Evolutionary conservation across 352 stramenopile species (phyloP).

Genomic region (Aphanomyces astaci): DNA sequence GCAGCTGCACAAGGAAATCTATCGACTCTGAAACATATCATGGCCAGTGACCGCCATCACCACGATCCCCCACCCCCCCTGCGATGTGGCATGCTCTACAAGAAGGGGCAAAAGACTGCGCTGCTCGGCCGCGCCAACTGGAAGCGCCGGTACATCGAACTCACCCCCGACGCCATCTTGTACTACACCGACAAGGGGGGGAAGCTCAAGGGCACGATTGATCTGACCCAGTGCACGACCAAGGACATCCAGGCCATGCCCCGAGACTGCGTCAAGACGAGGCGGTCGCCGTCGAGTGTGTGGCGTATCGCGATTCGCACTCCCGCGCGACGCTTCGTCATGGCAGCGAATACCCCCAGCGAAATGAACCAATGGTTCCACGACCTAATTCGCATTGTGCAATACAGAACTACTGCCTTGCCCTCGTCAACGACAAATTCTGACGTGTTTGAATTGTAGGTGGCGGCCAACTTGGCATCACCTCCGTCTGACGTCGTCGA

Average conservation of each 20-base stretch:
- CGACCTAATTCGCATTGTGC: conserved; percentile 32
- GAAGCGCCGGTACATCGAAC: conserved; percentile 73
- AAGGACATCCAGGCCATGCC: conserved; percentile 71
- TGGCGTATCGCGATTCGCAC: conserved; percentile 71
- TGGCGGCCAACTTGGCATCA: too few relatives aligned
- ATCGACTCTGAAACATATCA: too few relatives aligned
- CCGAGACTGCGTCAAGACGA: conserved; percentile 61
- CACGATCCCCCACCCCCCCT: conserved; percentile 18
- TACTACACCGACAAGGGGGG: conserved; percentile 78
- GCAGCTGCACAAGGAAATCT: too few relatives aligned
- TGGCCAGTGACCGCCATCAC: background rate
- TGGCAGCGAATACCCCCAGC: conserved; percentile 63
- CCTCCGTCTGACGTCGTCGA: too few relatives aligned
- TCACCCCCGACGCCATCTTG: conserved; percentile 44
- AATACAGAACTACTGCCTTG: background rate
- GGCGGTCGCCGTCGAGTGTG: conserved; percentile 59
- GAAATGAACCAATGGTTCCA: conserved; percentile 82
- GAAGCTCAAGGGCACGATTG: conserved; percentile 59
- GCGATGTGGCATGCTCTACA: conserved; percentile 71
- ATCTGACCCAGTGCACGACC: conserved; percentile 50
- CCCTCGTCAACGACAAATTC: background rate
- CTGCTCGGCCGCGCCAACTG: conserved; percentile 60
- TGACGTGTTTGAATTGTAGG: too few relatives aligned
- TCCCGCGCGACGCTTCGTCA: conserved; percentile 47
- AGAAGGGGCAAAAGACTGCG: conserved; percentile 42